Evolutionary conservation across 1,284 basidiomycete species (phyloP), one percentile per base, ranked within the genome.

Genomic region (Meripilus lineatus): DNA sequence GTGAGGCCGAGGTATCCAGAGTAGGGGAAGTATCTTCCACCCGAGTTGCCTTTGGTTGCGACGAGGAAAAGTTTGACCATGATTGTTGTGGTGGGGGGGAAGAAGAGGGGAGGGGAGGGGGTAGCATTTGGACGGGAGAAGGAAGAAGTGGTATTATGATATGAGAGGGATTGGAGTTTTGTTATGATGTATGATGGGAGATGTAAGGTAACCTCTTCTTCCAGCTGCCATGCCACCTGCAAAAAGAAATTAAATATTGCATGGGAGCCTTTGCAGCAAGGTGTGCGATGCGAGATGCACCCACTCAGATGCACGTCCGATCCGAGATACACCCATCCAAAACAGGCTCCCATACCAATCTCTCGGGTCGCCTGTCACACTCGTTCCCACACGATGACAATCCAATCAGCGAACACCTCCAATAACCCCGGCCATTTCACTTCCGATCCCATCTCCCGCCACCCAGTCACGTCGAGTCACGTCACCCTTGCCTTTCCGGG

Each of bases 1-100:
- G 85, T 86, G 58, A 91, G 74, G 51, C 85, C 89, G 50, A 91
- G 79, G 64, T 80, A 84, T 58, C 89, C 89, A 45, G 69, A 65
- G 70, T 78, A 69, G 46, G 89, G 87, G 64, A 89, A 92, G 65
- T 72, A 82, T 48, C 81, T 75, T 47, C 77, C 70, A 50, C 76
- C 80, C 52, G 77, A 68, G 64, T 84, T 86, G 56, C 84, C 85
- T 69, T 64, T 59, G 43, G 71, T 55, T 48, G 79, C 77, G 68
- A 71, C 59, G 58, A 86, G 74, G 57, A 72, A 59, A 58, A 85
- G 70, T 53, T 79, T 75, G 60, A 85, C 79, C 82, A 84, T 83
- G 59, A 55, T 50, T 47, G 40, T 48, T 48, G 47, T 53, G 59
- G 49, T 41, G 47, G 45, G 42, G 40, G 36, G 40, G 40, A 34